Percentiles rank a stretch among this genome's conserved stretches.
Evolutionary conservation across 805 yeast species (phyloP).

Genomic region (Candida suzukii): DNA sequence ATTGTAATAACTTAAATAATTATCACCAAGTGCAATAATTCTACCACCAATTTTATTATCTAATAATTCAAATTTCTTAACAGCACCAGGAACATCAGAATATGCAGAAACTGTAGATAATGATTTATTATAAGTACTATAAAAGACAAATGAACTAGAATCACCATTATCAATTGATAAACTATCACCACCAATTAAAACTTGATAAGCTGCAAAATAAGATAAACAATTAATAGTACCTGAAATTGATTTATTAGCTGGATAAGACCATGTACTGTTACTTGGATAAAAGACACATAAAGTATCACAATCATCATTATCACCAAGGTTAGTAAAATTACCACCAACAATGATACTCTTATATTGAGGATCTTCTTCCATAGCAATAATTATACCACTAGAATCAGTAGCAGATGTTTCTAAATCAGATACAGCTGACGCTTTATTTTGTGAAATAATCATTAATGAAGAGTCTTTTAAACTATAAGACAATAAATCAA

Average conservation of each 20-base stretch:
- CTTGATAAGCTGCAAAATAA: conserved; percentile 32
- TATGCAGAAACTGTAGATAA: conserved; percentile 12
- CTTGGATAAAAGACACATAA: conserved; percentile 60
- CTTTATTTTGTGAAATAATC: not conserved
- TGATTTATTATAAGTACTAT: conserved; percentile 39
- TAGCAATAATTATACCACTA: conserved; percentile 29
- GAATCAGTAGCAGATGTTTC: not conserved
- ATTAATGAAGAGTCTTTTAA: not conserved
- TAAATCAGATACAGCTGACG: not conserved
- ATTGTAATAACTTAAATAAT: conserved; percentile 33
- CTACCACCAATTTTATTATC: conserved; percentile 36
- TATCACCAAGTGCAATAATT: conserved; percentile 33
- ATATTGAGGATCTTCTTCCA: conserved; percentile 32
- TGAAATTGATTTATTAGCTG: conserved; percentile 22
- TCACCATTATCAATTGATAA: conserved; percentile 25
- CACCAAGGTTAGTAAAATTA: conserved; percentile 50
- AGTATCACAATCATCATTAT: conserved; percentile 36
- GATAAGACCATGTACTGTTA: conserved; percentile 47
- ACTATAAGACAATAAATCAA: conserved; percentile 43
- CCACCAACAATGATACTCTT: conserved; percentile 66
- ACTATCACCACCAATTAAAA: conserved; percentile 48
- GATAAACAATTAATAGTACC: conserved; percentile 54
- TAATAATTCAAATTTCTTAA: conserved; percentile 29
- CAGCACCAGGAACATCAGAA: conserved; percentile 26
- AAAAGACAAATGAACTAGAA: conserved; percentile 38